Evolutionary conservation across 352 stramenopile species (phyloP).

Genomic region (Pythium brassicae): DNA sequence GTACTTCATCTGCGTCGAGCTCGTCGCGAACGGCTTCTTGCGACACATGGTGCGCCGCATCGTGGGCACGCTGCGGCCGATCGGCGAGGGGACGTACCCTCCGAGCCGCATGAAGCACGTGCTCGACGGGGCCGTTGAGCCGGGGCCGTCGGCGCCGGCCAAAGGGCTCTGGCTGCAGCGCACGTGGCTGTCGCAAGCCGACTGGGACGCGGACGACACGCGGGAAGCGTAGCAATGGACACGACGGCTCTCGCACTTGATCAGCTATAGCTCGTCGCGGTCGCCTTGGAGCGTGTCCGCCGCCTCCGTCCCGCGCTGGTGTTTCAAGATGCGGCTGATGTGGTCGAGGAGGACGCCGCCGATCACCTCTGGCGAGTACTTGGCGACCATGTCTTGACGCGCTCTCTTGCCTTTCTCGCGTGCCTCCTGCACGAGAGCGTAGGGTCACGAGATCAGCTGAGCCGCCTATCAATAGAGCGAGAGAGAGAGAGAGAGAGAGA

Average conservation of each 20-base stretch:
- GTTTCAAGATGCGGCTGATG: constrained; percentile 55
- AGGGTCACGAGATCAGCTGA: too few species aligned
- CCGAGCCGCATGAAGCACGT: constrained; percentile 63
- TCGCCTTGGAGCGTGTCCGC: neutral
- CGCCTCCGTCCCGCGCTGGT: constrained; percentile 15
- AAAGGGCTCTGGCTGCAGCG: constrained; percentile 82
- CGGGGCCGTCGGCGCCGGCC: constrained; percentile 65
- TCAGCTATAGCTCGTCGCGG: constrained; percentile 60
- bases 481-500: neutral
- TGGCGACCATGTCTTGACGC: constrained; percentile 75
- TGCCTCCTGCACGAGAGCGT: constrained; percentile 32
- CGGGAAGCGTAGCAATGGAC: constrained; percentile 21
- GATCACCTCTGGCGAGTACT: constrained; percentile 77
- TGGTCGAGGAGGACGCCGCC: constrained; percentile 61
- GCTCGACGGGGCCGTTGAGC: constrained; percentile 39
- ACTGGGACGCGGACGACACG: constrained; percentile 54
- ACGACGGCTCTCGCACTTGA: too few species aligned
- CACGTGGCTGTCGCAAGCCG: constrained; percentile 76
- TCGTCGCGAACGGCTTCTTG: constrained; percentile 82
- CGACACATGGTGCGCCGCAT: constrained; percentile 87
- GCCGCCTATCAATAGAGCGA: too few species aligned
- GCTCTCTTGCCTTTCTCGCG: constrained; percentile 61
- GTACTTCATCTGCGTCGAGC: constrained; percentile 82
- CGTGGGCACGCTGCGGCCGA: constrained; percentile 70
- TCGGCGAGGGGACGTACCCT: constrained; percentile 66